Base-by-base conservation (phyloP, 2,329 filamentous ascomycete species). In the Fusarium sp. region DNA sequence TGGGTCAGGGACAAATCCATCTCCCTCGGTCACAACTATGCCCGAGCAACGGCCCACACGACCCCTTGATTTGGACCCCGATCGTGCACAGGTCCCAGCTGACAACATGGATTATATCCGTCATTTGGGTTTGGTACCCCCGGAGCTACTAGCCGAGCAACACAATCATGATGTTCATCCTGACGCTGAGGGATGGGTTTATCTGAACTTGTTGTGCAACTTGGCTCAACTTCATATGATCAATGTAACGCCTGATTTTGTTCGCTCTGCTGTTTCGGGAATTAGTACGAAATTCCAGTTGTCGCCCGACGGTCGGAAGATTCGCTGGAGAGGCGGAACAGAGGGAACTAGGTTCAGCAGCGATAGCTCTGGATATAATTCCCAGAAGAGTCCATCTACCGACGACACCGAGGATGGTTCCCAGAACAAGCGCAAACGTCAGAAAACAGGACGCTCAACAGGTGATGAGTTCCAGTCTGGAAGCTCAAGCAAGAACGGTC, bases 211-310 rank as follows among this genome's bases (percentile, higher is more conserved):
- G 2, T 84, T 97, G 3, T 90, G 91, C 75, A 94, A 91, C 74
- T 86, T 97, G 83, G 93, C 93, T 0, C 93, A 97, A 78, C 81
- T 97, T 20, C 93, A 97, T 73, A 95, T 94, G 1, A 85, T 96
- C 70, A 94, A 93, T 61, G 93, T 97, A 3, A 94, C 93, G 0
- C 85, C 90, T 0, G 89, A 91, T 28, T 95, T 95, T 72, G 89
- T 96, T 38, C 89, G 92, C 60, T 87, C 87, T 35, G 92, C 93
- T 0, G 84, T 97, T 3, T 82, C 84, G 1, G 88, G 92, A 49
- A 87, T 89, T 69, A 95, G 92, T 72, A 86, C 86, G 21, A 92
- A 91, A 71, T 90, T 97, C 52, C 92, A 97, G 75, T 77, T 97
- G 0, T 95, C 93, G 1, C 83, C 83, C 1, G 93, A 96, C 72